These are phyloP conservation scores for Globisporangium middletonii DNA, from an alignment of 352 stramenopile genomes.

Conservation along the genomic window DNA sequence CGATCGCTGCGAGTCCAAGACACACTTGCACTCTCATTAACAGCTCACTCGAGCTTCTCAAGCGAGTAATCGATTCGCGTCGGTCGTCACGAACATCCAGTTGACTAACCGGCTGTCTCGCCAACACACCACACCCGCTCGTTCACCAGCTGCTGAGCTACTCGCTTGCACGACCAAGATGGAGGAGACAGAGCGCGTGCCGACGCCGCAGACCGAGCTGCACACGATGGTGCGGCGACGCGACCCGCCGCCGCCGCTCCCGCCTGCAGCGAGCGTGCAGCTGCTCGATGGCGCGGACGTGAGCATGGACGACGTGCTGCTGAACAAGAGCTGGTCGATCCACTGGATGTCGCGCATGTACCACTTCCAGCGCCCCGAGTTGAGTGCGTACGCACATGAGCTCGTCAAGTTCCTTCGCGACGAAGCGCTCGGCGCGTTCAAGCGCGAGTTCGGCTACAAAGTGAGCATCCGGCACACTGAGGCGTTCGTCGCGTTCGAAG, in stretches of 20 bases:
- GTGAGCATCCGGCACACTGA: constrained; percentile 52
- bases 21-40: too few relatives aligned
- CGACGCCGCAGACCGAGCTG: not conserved
- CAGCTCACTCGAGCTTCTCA: too few relatives aligned
- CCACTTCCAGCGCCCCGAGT: constrained; percentile 39
- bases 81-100: too few relatives aligned
- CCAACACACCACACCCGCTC: too few relatives aligned
- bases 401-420: constrained; percentile 59
- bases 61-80: too few relatives aligned
- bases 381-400: constrained; percentile 55
- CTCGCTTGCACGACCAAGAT: not conserved
- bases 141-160: not conserved
- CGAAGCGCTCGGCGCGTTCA: constrained; percentile 31
- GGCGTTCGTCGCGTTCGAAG: constrained; percentile 48
- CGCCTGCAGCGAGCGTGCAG: not conserved
- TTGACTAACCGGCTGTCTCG: too few relatives aligned
- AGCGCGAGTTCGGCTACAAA: constrained; percentile 54
- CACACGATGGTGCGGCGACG: not conserved
- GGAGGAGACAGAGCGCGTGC: not conserved
- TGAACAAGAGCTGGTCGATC: constrained; percentile 41
- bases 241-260: constrained; percentile 2
- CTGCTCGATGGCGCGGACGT: constrained; percentile 8
- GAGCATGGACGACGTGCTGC: constrained; percentile 52
- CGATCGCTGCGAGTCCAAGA: not conserved
- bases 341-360: constrained; percentile 65